Evolutionary conservation across 306 rosid genomes (phyloP).

Genomic region (Begonia masoniana): DNA sequence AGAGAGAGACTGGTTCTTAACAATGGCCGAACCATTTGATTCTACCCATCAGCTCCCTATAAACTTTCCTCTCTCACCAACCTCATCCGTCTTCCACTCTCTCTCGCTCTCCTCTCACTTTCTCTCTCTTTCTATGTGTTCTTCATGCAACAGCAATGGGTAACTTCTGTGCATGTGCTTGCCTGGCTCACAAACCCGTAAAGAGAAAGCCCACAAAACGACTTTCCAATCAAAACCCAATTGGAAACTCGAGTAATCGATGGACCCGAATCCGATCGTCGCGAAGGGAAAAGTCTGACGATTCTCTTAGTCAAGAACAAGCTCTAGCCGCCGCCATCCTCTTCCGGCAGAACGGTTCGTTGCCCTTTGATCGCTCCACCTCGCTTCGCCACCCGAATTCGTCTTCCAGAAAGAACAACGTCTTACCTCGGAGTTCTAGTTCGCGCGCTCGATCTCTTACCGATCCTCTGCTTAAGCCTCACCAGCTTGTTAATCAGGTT

Average conservation of each 20-base stretch:
- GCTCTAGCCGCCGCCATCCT: constrained; percentile 84
- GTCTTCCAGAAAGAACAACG: constrained; percentile 32
- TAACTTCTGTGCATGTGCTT: constrained; percentile 57
- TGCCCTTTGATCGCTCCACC: constrained; percentile 67
- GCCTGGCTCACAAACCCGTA: constrained; percentile 27
- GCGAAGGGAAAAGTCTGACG: constrained; percentile 45
- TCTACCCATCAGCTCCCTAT: neutral
- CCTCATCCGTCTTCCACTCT: neutral
- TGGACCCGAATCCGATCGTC: constrained; percentile 50
- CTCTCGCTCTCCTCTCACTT: neutral
- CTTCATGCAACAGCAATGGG: constrained; percentile 66
- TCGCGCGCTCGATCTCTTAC: constrained; percentile 78
- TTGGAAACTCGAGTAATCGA: constrained; percentile 23
- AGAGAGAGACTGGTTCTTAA: too few relatives aligned
- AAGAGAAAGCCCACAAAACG: constrained; percentile 39
- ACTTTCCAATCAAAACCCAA: constrained; percentile 28
- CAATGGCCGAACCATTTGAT: too few relatives aligned
- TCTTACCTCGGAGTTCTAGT: constrained; percentile 74
- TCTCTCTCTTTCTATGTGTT: neutral
- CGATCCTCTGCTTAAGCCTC: constrained; percentile 88
- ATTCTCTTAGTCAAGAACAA: constrained; percentile 47
- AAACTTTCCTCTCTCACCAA: neutral
- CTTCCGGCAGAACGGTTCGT: constrained; percentile 40
- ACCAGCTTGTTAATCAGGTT: constrained; percentile 78
- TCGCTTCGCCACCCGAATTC: constrained; percentile 69